phyloP scores from a whole-genome alignment of 2,329 filamentous ascomycete species.

The Fusarium illudens region DNA sequence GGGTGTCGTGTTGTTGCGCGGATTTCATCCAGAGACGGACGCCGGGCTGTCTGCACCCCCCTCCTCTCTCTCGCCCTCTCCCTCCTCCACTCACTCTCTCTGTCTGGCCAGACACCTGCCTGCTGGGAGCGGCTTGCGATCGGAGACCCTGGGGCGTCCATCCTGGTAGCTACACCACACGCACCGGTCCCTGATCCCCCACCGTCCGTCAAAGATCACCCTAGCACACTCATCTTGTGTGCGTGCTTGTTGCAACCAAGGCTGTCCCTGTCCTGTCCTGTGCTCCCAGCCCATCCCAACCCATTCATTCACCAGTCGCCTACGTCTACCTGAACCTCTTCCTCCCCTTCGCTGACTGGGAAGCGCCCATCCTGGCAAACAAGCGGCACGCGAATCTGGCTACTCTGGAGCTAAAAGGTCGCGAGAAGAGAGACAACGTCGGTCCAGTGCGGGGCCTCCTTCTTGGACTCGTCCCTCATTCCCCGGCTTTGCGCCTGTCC shows the following conservation, averaged over 20 bases:
- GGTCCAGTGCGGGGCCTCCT: constrained; percentile 37
- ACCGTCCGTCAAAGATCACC: constrained; percentile 23
- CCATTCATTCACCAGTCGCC: constrained; percentile 33
- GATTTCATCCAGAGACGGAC: constrained; percentile 10
- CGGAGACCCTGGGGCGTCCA: constrained; percentile 34
- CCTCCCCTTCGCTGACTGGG: constrained; percentile 34
- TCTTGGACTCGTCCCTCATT: constrained; percentile 31
- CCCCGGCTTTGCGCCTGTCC: constrained; percentile 33
- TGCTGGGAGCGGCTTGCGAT: constrained; percentile 33
- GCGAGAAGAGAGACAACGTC: constrained; percentile 44
- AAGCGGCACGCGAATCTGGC: constrained; percentile 33
- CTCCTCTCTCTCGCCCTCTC: constrained; percentile 6
- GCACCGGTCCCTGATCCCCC: constrained; percentile 40
- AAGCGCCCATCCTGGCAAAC: constrained; percentile 35
- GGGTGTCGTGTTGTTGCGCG: constrained; percentile 24
- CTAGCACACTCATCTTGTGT: constrained; percentile 25
- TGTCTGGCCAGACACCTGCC: constrained; percentile 21
- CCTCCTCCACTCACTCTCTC: constrained; percentile 26
- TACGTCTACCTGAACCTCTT: constrained; percentile 21
- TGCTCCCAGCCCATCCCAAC: constrained; percentile 26
- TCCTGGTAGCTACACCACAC: constrained; percentile 15
- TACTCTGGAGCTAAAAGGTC: constrained; percentile 33
- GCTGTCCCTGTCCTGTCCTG: constrained; percentile 29
- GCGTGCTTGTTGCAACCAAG: constrained; percentile 34
- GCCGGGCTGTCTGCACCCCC: constrained; percentile 17